Evolutionary conservation across 148 eudicot species (phyloP).

Genomic region (Rhododendron simsii): DNA sequence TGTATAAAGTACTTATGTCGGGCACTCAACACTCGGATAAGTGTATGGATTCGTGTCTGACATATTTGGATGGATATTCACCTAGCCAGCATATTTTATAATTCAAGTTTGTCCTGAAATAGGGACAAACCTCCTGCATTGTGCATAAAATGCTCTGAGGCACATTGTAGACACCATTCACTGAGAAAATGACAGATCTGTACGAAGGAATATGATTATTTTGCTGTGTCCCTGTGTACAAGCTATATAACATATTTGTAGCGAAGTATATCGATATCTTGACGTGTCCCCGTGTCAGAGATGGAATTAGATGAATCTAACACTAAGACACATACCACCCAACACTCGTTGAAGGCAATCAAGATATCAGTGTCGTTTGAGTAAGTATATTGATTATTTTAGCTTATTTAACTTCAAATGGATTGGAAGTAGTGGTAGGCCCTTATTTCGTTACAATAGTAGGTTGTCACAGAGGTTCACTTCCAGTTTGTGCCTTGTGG

Average conservation of each 20-base stretch:
- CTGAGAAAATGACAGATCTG: background rate
- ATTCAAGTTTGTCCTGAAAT: background rate
- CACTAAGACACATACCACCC: background rate
- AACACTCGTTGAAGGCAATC: background rate
- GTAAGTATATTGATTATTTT: background rate
- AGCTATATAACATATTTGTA: background rate
- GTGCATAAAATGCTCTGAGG: background rate
- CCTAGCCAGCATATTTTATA: background rate
- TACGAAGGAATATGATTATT: background rate
- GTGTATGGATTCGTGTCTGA: background rate
- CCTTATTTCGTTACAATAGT: background rate
- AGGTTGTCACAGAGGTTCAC: background rate
- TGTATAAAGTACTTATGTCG: background rate
- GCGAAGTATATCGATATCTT: background rate
- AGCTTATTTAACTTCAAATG: background rate
- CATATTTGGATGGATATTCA: background rate
- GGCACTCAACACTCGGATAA: background rate
- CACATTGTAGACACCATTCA: background rate
- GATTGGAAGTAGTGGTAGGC: background rate
- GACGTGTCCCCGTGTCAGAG: background rate
- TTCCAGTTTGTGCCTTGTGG: background rate
- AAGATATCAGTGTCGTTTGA: background rate
- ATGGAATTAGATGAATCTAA: background rate
- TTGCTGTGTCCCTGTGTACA: background rate
- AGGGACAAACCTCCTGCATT: background rate